Evolutionary conservation across 768 basidiomycete species (phyloP).

Genomic region (Boletus rex-veris): DNA sequence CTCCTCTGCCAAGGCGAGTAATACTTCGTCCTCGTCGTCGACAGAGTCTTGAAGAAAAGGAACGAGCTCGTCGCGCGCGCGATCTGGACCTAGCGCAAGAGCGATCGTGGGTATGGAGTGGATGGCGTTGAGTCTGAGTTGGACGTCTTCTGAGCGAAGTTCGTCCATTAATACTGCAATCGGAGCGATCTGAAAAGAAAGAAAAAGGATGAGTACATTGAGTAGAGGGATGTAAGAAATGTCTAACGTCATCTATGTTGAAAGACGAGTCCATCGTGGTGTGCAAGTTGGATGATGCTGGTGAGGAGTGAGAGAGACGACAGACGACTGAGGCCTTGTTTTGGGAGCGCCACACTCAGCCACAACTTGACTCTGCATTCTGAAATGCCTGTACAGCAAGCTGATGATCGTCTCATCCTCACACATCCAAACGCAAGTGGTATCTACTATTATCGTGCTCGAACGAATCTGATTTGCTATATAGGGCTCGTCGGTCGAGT

Average conservation of each 20-base stretch:
- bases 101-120: slow-evolving; percentile 98
- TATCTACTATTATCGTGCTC: background rate
- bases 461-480: background rate
- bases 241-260: slow-evolving; percentile 64
- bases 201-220: slow-evolving; percentile 12
- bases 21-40: slow-evolving; percentile 98
- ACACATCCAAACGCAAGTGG: slow-evolving; percentile 57
- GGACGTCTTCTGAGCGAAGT: slow-evolving; percentile 95
- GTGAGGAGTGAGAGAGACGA: background rate
- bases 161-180: slow-evolving; percentile 98
- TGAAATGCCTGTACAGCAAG: slow-evolving; percentile 55
- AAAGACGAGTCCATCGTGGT: slow-evolving; percentile 63
- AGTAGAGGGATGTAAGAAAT: background rate
- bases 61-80: slow-evolving; percentile 91
- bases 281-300: background rate
- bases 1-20: slow-evolving; percentile 94
- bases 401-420: slow-evolving; percentile 44
- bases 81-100: slow-evolving; percentile 90
- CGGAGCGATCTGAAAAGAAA: slow-evolving; percentile 69
- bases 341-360: slow-evolving; percentile 22
- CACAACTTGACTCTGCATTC: background rate
- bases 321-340: slow-evolving; percentile 4
- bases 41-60: slow-evolving; percentile 98
- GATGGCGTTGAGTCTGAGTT: slow-evolving; percentile 92
- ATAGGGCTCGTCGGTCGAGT: slow-evolving; percentile 62